Conservation (phyloP, 2,329 filamentous ascomycete genomes). For the Diplodia mutila region DNA sequence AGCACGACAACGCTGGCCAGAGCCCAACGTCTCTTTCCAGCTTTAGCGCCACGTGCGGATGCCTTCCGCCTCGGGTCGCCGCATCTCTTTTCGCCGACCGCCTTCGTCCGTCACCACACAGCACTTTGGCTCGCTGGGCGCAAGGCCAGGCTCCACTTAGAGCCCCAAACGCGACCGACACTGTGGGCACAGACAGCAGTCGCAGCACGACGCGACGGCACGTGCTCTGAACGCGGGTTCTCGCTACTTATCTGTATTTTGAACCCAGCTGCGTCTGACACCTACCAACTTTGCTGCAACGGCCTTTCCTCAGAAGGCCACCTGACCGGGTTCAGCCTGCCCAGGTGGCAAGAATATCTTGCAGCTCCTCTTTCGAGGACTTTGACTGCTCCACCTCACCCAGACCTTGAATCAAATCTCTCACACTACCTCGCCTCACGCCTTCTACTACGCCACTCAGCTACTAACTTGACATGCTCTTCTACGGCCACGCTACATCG, state of each 20-base stretch:
- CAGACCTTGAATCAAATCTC: neutral
- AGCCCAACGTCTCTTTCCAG: neutral
- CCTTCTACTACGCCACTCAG: neutral
- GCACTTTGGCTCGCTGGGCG: neutral
- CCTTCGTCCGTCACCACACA: neutral
- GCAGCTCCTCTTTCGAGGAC: neutral
- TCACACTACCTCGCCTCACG: neutral
- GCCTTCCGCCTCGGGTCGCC: neutral
- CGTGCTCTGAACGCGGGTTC: neutral
- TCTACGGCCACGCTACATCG: neutral
- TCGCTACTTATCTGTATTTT: neutral
- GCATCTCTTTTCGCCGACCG: constrained; percentile 3
- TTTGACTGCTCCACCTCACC: neutral
- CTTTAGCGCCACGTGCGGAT: constrained; percentile 7
- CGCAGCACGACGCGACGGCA: neutral
- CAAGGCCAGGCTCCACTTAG: neutral
- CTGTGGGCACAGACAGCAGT: neutral
- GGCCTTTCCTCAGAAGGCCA: neutral
- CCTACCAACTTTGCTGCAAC: neutral
- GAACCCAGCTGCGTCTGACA: neutral
- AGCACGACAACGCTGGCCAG: neutral
- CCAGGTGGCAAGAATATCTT: neutral
- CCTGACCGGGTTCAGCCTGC: neutral
- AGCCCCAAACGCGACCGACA: neutral
- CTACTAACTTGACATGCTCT: constrained; percentile 1